Base-by-base conservation (phyloP, 2,329 filamentous ascomycete genomes). In the Phyllosticta ampelicida region DNA sequence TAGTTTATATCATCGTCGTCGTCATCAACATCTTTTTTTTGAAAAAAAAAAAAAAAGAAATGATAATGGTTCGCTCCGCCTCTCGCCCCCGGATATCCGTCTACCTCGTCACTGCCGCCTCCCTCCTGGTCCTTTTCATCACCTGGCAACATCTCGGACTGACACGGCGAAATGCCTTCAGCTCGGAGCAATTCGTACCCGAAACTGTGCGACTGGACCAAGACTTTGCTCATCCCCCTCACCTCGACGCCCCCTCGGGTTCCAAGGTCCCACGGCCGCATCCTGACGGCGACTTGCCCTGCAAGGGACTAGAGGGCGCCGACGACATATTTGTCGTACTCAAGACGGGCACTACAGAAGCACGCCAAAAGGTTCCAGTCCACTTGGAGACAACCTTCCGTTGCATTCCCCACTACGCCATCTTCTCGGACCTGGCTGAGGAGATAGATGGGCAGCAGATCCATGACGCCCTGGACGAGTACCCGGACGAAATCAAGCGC, bases 351-450 rank as follows among this genome's bases (percentile, higher is more conserved):
- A 80, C 81, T 16, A 83, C 80, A 18, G 81, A 84, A 67, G 76
- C 80, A 21, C 73, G 74, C 52, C 76, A 80, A 55, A 83, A 83
- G 65, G 71, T 85, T 10, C 81, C 81, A 1, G 71, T 78, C n/a
- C 81, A 84, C 67, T 76, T 83, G 63, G 68, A 75, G 60, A 83
- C 81, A 0, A 82, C 79, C 0, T 71, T 84, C 48, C 74, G 74
- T 65, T 84, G 81, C 67, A 75, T 82, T 60, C 78, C 79, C 50
- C 68, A 83, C 67, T 80, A 77, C 60, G 73, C 78, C 44, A 74
- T 85, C 60, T 80, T 81, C 66, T 84, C 81, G 48, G 82, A 85
- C 65, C 77, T 78, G 61, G 78, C 79, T 44, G 81, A 84, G 65
- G 73, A 75, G 79, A 63, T 75, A 69, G 54, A 80, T 74, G 61